A percentile compares a stretch with the other conserved stretches of the same genome.
These are phyloP conservation scores for Blastocystis sp. DNA, from an alignment of 352 stramenopile genomes.

Conservation along the genomic window DNA sequence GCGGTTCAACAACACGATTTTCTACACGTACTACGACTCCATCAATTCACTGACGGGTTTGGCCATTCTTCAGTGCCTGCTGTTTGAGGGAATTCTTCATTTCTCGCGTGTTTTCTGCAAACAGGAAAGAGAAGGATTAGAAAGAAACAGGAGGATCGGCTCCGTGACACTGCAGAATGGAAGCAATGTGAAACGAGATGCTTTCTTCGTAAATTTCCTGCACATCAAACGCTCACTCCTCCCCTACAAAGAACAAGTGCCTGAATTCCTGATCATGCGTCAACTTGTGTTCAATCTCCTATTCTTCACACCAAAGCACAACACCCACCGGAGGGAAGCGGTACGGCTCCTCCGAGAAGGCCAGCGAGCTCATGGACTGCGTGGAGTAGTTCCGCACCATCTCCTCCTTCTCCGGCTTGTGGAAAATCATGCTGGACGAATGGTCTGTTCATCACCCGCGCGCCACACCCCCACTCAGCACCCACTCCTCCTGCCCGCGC, in stretches of 20 bases:
- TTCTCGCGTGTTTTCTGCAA: conserved; percentile 9
- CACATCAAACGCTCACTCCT: background rate
- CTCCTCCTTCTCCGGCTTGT: background rate
- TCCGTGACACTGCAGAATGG: background rate
- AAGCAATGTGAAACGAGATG: conserved; percentile 5
- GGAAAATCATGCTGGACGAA: background rate
- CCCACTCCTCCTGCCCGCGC: background rate
- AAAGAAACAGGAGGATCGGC: conserved; percentile 5
- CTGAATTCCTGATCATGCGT: conserved; percentile 48
- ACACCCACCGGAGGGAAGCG: conserved; percentile 4
- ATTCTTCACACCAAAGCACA: background rate
- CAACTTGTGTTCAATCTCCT: conserved; percentile 42
- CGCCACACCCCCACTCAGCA: background rate
- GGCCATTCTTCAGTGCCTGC: conserved; percentile 1
- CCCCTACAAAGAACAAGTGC: conserved; percentile 30
- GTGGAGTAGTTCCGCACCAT: background rate
- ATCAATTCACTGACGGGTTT: background rate
- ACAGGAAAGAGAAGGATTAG: background rate
- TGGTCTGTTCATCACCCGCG: background rate
- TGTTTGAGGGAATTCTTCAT: conserved; percentile 3
- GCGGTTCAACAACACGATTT: background rate
- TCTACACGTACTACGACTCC: conserved; percentile 15
- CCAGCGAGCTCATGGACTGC: background rate
- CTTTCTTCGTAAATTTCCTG: conserved; percentile 39
- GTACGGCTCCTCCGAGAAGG: conserved; percentile 29